These are phyloP conservation scores for Cladosporium sp. DNA, from an alignment of 2,329 filamentous ascomycete genomes.

Conservation along the genomic window DNA sequence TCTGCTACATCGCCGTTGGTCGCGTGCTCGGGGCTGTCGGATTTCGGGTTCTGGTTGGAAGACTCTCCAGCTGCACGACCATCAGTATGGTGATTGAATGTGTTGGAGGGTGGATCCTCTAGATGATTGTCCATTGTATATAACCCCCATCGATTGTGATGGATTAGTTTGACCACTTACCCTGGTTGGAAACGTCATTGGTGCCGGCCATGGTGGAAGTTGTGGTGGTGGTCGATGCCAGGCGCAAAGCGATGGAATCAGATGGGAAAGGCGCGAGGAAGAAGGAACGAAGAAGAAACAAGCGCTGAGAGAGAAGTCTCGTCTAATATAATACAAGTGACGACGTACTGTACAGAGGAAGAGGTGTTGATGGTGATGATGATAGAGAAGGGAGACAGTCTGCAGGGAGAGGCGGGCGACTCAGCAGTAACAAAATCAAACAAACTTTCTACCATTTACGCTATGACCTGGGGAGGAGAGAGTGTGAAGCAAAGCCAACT, in stretches of 20 bases:
- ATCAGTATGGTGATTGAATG: background rate
- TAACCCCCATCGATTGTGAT: too few species aligned
- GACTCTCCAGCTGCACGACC: slow-evolving; percentile 1
- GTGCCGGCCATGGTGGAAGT: slow-evolving; percentile 5
- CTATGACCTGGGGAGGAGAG: slow-evolving; percentile 9
- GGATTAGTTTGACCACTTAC: background rate
- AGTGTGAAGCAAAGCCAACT: background rate
- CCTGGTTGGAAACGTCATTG: slow-evolving; percentile 10
- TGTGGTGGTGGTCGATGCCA: background rate
- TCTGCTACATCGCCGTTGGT: slow-evolving; percentile 9
- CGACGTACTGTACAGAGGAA: background rate
- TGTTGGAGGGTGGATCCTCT: too few species aligned
- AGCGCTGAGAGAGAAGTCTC: slow-evolving; percentile 6
- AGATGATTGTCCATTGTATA: too few species aligned
- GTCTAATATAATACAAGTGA: slow-evolving; percentile 6
- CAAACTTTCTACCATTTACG: slow-evolving; percentile 1
- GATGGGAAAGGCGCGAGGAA: background rate
- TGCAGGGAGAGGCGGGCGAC: slow-evolving; percentile 10
- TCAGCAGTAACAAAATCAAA: slow-evolving; percentile 8
- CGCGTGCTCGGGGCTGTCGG: slow-evolving; percentile 8
- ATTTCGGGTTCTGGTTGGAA: background rate
- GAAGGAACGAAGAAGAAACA: background rate
- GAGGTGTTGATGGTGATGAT: slow-evolving; percentile 6
- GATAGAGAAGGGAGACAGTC: slow-evolving; percentile 1
- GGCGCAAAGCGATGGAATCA: background rate